Percentiles rank a stretch among this genome's conserved stretches.
Evolutionary conservation across 768 basidiomycete genomes (phyloP).

Genomic region (Phylloporus arenicola): DNA sequence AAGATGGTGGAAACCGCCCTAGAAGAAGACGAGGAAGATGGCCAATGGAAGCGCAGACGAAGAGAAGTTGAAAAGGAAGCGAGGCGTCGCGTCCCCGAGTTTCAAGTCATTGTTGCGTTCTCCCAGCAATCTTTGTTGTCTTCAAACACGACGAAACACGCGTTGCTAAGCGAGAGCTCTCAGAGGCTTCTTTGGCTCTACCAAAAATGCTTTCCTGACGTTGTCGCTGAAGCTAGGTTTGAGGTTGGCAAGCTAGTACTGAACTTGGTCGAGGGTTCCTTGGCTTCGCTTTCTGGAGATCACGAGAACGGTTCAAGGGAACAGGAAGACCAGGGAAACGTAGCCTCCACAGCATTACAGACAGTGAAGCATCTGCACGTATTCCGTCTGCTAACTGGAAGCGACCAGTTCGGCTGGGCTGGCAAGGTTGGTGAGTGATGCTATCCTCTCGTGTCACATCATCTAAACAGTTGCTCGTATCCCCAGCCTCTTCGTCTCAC

Average conservation of each 20-base stretch:
- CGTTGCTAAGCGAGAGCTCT: slow-evolving; percentile 73
- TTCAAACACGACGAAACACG: slow-evolving; percentile 38
- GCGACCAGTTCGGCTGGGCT: slow-evolving; percentile 76
- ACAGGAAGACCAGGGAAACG: slow-evolving; percentile 12
- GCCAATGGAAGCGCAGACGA: slow-evolving; percentile 66
- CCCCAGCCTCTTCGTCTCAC: slow-evolving; percentile 42
- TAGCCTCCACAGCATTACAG: slow-evolving; percentile 32
- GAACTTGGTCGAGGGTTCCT: slow-evolving; percentile 36
- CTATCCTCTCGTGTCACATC: neutral
- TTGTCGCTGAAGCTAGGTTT: slow-evolving; percentile 76
- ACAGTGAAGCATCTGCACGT: slow-evolving; percentile 73
- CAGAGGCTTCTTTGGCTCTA: slow-evolving; percentile 83
- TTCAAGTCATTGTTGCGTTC: slow-evolving; percentile 80
- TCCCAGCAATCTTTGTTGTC: slow-evolving; percentile 48
- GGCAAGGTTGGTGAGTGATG: slow-evolving; percentile 57
- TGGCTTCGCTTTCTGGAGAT: slow-evolving; percentile 13
- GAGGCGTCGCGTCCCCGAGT: slow-evolving; percentile 75
- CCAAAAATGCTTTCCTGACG: slow-evolving; percentile 65
- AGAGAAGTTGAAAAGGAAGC: slow-evolving; percentile 72
- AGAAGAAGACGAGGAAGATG: slow-evolving; percentile 55
- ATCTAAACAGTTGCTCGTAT: neutral
- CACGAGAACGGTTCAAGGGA: slow-evolving; percentile 2
- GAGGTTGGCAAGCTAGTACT: slow-evolving; percentile 78
- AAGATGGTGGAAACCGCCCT: slow-evolving; percentile 45
- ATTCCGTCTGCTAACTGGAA: slow-evolving; percentile 64